These are phyloP conservation scores for Boletales sp. DNA, from an alignment of 768 basidiomycete genomes.

Conservation along the genomic window DNA sequence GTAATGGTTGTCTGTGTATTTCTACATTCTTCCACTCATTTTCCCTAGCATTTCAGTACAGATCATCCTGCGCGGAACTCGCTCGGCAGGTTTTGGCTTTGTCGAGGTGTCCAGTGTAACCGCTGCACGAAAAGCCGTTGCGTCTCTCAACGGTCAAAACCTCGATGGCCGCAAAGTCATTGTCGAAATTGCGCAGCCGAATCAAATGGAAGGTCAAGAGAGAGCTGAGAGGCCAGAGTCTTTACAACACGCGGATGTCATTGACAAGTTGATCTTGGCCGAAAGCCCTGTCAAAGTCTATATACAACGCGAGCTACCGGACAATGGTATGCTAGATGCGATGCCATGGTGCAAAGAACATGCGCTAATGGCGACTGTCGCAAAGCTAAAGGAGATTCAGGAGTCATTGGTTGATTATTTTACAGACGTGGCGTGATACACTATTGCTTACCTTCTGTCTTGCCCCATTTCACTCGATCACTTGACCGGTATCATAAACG, in stretches of 20 bases:
- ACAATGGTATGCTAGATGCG: too few relatives aligned
- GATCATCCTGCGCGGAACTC: background rate
- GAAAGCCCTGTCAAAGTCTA: too few relatives aligned
- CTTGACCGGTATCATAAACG: too few relatives aligned
- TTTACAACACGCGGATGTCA: too few relatives aligned
- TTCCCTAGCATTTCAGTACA: background rate
- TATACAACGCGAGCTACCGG: too few relatives aligned
- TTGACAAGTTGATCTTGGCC: too few relatives aligned
- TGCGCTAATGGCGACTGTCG: constrained; percentile 30
- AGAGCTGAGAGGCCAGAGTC: background rate
- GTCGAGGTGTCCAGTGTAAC: background rate
- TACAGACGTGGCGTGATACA: constrained; percentile 33
- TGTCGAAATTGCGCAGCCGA: background rate
- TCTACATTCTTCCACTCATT: background rate
- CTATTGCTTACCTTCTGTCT: background rate
- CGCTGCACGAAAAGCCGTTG: background rate
- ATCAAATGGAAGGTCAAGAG: background rate
- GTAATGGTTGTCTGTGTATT: background rate
- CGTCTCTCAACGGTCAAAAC: background rate
- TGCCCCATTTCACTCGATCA: too few relatives aligned
- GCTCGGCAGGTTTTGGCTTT: background rate
- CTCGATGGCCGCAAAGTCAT: background rate
- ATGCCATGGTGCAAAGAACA: background rate
- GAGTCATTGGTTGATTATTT: constrained; percentile 45
- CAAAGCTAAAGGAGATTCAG: constrained; percentile 43